Evolutionary conservation across 805 yeast genomes (phyloP).

Genomic region (Teunomyces aglyptinius): DNA sequence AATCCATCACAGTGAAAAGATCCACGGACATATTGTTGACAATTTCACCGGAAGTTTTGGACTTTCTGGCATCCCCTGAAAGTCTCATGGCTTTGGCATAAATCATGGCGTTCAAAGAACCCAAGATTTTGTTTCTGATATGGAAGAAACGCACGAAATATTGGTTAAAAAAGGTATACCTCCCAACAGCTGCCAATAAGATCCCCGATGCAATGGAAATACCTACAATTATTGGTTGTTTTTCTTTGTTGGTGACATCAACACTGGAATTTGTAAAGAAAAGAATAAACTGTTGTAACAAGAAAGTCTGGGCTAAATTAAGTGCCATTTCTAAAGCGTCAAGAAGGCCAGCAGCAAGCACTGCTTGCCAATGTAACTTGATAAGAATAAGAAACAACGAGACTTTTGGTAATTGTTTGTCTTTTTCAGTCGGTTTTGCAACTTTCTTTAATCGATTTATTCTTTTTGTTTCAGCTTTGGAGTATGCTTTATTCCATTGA

Average conservation of each 20-base stretch:
- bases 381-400: constrained; percentile 7
- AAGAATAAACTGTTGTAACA: constrained; percentile 15
- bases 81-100: constrained; percentile 68
- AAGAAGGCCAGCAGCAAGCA: neutral
- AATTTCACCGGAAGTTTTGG: constrained; percentile 72
- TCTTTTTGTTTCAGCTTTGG: constrained; percentile 4
- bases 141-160: constrained; percentile 14
- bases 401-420: constrained; percentile 4
- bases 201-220: constrained; percentile 12
- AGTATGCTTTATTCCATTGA: constrained; percentile 2
- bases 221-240: constrained; percentile 16
- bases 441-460: neutral
- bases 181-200: constrained; percentile 6
- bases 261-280: constrained; percentile 10
- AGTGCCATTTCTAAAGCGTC: constrained; percentile 15
- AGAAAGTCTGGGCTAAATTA: constrained; percentile 12
- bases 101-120: constrained; percentile 64
- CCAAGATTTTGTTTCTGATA: constrained; percentile 21
- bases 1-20: constrained; percentile 59
- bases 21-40: constrained; percentile 79
- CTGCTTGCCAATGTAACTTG: constrained; percentile 3
- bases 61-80: constrained; percentile 62
- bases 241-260: neutral
- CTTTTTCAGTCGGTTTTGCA: constrained; percentile 4
- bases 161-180: constrained; percentile 19